phyloP scores from a whole-genome alignment of 2,329 filamentous ascomycete genomes.

The Pezicula rhizophila region DNA sequence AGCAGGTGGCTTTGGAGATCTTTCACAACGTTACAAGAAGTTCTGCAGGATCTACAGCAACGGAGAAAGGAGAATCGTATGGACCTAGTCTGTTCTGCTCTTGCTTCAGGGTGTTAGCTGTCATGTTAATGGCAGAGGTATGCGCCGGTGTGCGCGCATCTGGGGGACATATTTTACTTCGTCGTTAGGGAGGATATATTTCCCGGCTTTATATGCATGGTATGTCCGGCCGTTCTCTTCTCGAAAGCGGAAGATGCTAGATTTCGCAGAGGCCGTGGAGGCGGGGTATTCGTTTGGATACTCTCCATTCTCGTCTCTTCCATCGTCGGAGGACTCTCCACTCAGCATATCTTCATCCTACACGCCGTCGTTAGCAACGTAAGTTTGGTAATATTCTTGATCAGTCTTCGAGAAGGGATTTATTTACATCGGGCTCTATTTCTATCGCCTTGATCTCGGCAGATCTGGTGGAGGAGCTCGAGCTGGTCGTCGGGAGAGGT shows the following conservation, averaged over 20 bases:
- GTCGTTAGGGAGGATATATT: conserved; percentile 5
- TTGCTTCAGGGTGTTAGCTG: not conserved
- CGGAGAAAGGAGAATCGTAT: not conserved
- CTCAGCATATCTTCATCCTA: too few species aligned
- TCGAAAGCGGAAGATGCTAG: conserved; percentile 2
- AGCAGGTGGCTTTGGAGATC: conserved; percentile 1
- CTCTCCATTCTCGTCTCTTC: too few species aligned
- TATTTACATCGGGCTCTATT: too few species aligned
- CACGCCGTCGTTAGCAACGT: too few species aligned
- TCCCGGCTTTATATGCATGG: conserved; percentile 2
- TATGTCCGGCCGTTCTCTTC: conserved; percentile 9
- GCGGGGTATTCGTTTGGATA: not conserved
- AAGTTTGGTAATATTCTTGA: too few species aligned
- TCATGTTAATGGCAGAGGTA: too few species aligned
- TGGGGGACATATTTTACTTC: not conserved
- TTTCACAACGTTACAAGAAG: not conserved
- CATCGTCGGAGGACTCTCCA: too few species aligned
- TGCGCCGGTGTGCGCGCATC: not conserved
- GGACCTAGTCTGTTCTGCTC: not conserved
- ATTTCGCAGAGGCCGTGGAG: conserved; percentile 6
- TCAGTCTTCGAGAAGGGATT: too few species aligned
- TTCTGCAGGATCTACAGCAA: too few species aligned
- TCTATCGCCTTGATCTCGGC: too few species aligned
- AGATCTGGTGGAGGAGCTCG: too few species aligned
- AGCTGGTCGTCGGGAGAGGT: too few species aligned